Conservation (phyloP, 768 basidiomycete species). For the Agaricus blazei region DNA sequence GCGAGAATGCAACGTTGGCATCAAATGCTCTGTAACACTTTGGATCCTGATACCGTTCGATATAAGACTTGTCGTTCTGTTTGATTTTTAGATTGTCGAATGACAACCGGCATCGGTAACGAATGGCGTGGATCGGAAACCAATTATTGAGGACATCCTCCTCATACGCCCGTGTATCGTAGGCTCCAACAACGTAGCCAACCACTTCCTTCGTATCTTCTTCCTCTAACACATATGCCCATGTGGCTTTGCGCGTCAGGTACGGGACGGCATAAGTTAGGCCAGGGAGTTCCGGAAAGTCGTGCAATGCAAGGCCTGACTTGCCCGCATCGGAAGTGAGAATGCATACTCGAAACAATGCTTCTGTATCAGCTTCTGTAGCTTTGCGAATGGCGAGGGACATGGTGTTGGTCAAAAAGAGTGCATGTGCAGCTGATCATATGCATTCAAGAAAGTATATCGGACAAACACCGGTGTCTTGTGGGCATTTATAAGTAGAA, state of each 20-base stretch:
- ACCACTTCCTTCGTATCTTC: slow-evolving; percentile 44
- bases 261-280: slow-evolving; percentile 76
- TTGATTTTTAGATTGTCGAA: slow-evolving; percentile 21
- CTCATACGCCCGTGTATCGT: slow-evolving; percentile 65
- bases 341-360: slow-evolving; percentile 69
- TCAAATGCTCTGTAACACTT: slow-evolving; percentile 42
- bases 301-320: slow-evolving; percentile 59
- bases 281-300: slow-evolving; percentile 60
- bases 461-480: background rate
- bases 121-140: slow-evolving; percentile 59
- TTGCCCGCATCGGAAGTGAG: slow-evolving; percentile 68
- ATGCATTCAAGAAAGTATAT: background rate
- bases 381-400: slow-evolving; percentile 43
- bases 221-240: slow-evolving; percentile 71
- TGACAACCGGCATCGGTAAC: slow-evolving; percentile 34
- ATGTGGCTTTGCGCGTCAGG: slow-evolving; percentile 59
- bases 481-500: too few species aligned
- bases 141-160: slow-evolving; percentile 47
- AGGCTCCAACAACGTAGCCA: slow-evolving; percentile 67
- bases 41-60: slow-evolving; percentile 21
- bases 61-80: slow-evolving; percentile 39
- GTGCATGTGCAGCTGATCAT: background rate
- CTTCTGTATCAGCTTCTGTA: slow-evolving; percentile 44
- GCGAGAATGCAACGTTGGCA: slow-evolving; percentile 56
- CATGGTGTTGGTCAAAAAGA: slow-evolving; percentile 21